These are phyloP conservation scores for Gossypium anomalum DNA, from an alignment of 345 rosid species.

Conservation along the genomic window DNA sequence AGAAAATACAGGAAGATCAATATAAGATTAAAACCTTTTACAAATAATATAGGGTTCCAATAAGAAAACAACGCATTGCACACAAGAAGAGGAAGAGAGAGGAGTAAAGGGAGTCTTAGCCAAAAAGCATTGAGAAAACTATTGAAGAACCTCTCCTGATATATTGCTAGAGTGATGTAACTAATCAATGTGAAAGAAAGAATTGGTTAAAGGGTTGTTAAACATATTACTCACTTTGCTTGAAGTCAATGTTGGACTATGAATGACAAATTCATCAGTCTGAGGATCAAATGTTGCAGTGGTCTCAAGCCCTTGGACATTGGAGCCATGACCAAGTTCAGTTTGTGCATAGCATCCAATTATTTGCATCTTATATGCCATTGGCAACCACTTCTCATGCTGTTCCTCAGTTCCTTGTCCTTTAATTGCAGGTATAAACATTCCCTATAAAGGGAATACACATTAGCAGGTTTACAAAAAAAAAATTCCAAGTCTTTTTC, in stretches of 20 bases:
- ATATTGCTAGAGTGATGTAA: background rate
- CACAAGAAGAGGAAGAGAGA: background rate
- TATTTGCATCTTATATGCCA: constrained; percentile 93
- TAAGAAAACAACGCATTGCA: background rate
- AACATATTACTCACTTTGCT: constrained; percentile 59
- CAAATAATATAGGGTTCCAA: background rate
- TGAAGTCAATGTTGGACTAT: constrained; percentile 94
- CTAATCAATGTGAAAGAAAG: background rate
- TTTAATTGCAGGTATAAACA: constrained; percentile 91
- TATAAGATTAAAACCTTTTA: background rate
- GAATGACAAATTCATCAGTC: constrained; percentile 81
- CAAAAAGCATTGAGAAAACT: background rate
- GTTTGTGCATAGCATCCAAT: constrained; percentile 99
- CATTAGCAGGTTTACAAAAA: background rate
- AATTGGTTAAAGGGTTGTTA: background rate
- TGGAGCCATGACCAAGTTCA: constrained; percentile 99
- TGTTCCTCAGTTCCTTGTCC: constrained; percentile 98
- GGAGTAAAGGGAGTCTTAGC: background rate
- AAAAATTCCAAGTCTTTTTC: background rate
- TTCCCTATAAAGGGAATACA: constrained; percentile 53
- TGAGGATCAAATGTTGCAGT: constrained; percentile 93
- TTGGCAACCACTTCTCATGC: constrained; percentile 84
- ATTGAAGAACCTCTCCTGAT: background rate
- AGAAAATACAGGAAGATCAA: constrained; percentile 5
- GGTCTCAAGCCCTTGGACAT: constrained; percentile 98